These are phyloP conservation scores for Xylaria sp. DNA, from an alignment of 2,329 filamentous ascomycete genomes.

Conservation along the genomic window DNA sequence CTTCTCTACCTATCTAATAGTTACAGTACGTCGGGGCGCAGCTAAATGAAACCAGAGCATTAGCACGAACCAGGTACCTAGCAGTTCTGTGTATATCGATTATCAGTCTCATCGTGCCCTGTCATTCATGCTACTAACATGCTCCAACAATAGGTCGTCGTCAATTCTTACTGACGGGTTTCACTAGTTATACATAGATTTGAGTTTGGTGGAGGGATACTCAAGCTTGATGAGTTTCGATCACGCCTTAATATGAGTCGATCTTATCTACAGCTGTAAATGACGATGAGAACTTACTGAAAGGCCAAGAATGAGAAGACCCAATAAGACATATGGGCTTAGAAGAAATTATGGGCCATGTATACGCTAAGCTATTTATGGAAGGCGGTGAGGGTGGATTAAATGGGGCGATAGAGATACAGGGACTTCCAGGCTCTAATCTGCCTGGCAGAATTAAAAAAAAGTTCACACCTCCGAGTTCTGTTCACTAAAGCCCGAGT, in stretches of 20 bases:
- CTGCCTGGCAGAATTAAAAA: conserved; percentile 40
- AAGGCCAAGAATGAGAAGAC: not conserved
- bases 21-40: too few relatives aligned
- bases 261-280: not conserved
- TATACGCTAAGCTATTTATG: not conserved
- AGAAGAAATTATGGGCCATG: not conserved
- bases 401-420: conserved; percentile 16
- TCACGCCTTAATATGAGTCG: not conserved
- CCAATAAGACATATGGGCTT: conserved; percentile 1
- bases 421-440: conserved; percentile 29
- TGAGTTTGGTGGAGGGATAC: not conserved
- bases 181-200: too few relatives aligned
- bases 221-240: not conserved
- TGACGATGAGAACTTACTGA: not conserved
- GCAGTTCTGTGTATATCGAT: too few relatives aligned
- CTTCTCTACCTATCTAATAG: too few relatives aligned
- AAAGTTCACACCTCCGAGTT: conserved; percentile 32
- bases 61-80: too few relatives aligned
- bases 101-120: too few relatives aligned
- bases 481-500: conserved; percentile 11
- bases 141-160: too few relatives aligned
- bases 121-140: too few relatives aligned
- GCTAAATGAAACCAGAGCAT: too few relatives aligned
- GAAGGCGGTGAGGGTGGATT: conserved; percentile 31
- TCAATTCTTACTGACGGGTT: too few relatives aligned